Evolutionary conservation across 2,329 filamentous ascomycete species (phyloP).

Genomic region (Pyrenophora tritici-repentis): DNA sequence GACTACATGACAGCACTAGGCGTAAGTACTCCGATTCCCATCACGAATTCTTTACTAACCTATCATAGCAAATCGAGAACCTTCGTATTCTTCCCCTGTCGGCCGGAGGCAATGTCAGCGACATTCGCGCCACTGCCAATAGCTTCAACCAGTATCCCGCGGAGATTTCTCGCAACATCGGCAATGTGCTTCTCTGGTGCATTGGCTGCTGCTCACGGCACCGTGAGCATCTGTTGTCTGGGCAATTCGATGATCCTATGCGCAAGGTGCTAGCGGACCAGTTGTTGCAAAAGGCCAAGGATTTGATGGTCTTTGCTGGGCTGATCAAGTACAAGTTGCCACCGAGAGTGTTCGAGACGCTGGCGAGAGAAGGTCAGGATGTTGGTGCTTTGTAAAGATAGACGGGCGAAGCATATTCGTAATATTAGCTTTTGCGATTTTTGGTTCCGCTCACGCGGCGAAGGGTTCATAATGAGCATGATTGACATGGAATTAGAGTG

Average conservation of each 20-base stretch:
- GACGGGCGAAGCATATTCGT: background rate
- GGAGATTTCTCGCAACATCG: constrained; percentile 85
- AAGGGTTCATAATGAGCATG: background rate
- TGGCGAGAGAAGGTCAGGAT: constrained; percentile 72
- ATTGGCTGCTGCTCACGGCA: constrained; percentile 84
- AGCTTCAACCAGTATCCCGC: constrained; percentile 79
- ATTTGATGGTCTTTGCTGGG: constrained; percentile 91
- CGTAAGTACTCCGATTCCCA: constrained; percentile 56
- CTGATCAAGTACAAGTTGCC: constrained; percentile 90
- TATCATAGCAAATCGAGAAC: constrained; percentile 68
- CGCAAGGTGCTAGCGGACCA: constrained; percentile 63
- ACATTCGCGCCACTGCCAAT: constrained; percentile 78
- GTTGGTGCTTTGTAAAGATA: constrained; percentile 30
- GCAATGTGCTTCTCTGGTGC: constrained; percentile 91
- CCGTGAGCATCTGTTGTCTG: constrained; percentile 66
- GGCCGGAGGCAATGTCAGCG: constrained; percentile 73
- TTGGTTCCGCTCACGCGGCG: background rate
- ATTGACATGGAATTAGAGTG: constrained; percentile 3
- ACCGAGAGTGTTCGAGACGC: constrained; percentile 82
- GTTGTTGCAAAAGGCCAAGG: constrained; percentile 79
- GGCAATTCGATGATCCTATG: constrained; percentile 72
- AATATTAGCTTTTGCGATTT: background rate
- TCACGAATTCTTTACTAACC: background rate
- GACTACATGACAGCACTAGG: constrained; percentile 67
- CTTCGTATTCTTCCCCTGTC: constrained; percentile 81